phyloP scores from a whole-genome alignment of 345 rosid genomes.

The Eucalyptus marginata region DNA sequence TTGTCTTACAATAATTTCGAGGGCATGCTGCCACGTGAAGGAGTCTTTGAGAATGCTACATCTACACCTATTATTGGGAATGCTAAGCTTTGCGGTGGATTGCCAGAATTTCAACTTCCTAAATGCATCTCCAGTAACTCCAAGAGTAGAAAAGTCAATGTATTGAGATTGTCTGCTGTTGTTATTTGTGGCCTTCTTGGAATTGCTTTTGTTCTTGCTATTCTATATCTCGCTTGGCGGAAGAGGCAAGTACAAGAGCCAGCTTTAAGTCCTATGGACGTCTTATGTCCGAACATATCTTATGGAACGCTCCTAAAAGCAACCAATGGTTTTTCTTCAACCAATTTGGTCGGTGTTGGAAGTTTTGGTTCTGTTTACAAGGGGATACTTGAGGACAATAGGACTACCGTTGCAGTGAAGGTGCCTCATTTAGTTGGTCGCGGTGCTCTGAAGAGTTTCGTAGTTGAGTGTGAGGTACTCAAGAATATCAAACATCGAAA shows the following conservation, averaged over 20 bases:
- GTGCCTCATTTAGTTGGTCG: not conserved
- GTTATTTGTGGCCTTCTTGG: not conserved
- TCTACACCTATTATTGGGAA: not conserved
- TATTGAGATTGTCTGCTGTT: no score
- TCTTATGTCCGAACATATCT: not conserved
- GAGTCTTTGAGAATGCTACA: not conserved
- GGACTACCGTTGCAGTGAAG: not conserved
- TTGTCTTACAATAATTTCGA: not conserved
- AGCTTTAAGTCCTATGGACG: not conserved
- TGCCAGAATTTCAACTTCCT: not conserved
- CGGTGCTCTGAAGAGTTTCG: not conserved
- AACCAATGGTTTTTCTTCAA: not conserved
- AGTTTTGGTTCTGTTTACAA: not conserved
- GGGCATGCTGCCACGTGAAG: not conserved
- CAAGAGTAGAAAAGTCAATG: not conserved
- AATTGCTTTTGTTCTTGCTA: not conserved
- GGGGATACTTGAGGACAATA: not conserved
- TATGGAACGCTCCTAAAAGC: not conserved
- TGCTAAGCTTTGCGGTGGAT: not conserved
- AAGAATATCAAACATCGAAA: not conserved
- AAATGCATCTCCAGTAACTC: not conserved
- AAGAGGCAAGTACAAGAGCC: not conserved
- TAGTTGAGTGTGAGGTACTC: not conserved
- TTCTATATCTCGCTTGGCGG: not conserved
- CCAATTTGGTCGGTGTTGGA: not conserved